Percentiles rank a stretch among this genome's conserved stretches.
phyloP scores from a whole-genome alignment of 192 early-diverging fungal genomes.

The Cetraspora pellucida region DNA sequence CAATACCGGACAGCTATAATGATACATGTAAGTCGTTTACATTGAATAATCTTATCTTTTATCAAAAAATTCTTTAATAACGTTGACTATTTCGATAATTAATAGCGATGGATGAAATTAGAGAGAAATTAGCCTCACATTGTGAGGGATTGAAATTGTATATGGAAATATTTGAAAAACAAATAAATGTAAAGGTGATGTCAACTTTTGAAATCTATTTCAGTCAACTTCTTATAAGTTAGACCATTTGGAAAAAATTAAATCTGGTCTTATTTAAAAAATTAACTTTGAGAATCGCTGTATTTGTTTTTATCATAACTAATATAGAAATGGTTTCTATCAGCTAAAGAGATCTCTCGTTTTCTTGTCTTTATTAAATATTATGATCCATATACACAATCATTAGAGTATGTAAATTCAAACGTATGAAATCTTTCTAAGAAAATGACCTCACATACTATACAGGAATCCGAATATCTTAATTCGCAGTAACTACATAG shows the following conservation, averaged over 20 bases:
- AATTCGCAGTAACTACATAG: no score
- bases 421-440: neutral
- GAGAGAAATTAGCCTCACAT: constrained; percentile 37
- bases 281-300: no score
- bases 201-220: no score
- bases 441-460: no score
- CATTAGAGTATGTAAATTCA: constrained; percentile 56
- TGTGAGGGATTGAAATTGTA: constrained; percentile 22
- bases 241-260: no score
- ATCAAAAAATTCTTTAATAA: neutral
- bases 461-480: no score
- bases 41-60: neutral
- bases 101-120: constrained; percentile 45
- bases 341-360: constrained; percentile 17
- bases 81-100: neutral
- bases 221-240: no score
- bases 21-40: constrained; percentile 46
- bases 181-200: constrained; percentile 38
- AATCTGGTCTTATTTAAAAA: no score
- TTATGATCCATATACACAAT: constrained; percentile 67
- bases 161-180: constrained; percentile 11
- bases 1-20: constrained; percentile 50
- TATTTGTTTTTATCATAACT: no score
- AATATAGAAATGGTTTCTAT: constrained; percentile 7
- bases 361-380: constrained; percentile 85